phyloP scores from a whole-genome alignment of 768 basidiomycete genomes.

The Lactifluus echinatus region DNA sequence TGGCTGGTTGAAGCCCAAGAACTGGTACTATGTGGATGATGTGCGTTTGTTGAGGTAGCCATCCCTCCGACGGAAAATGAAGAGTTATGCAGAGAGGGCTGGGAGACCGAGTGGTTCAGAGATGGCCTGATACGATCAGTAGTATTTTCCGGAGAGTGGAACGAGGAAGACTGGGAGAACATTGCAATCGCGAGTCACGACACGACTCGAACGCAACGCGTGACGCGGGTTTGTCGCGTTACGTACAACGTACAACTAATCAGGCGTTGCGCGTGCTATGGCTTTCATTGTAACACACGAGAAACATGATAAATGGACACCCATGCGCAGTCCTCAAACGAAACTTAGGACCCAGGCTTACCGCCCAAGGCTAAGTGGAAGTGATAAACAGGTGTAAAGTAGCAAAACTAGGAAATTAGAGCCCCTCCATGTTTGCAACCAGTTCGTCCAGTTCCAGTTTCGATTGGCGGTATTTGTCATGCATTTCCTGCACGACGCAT shows the following conservation, averaged over 20 bases:
- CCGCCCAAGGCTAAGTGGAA: not conserved
- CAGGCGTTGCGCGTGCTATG: too few relatives aligned
- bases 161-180: slow-evolving; percentile 15
- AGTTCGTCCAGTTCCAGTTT: slow-evolving; percentile 83
- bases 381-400: not conserved
- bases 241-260: too few relatives aligned
- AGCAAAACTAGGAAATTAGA: not conserved
- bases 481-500: slow-evolving; percentile 45
- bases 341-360: not conserved
- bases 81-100: slow-evolving; percentile 24
- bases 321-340: not conserved
- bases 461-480: slow-evolving; percentile 59
- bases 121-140: slow-evolving; percentile 7
- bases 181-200: not conserved
- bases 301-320: not conserved
- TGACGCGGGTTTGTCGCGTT: not conserved
- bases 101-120: slow-evolving; percentile 19
- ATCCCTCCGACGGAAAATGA: slow-evolving; percentile 55
- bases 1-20: slow-evolving; percentile 46
- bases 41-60: slow-evolving; percentile 37
- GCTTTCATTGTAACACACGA: not conserved
- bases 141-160: slow-evolving; percentile 6
- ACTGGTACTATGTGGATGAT: slow-evolving; percentile 41
- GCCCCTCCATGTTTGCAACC: slow-evolving; percentile 57
- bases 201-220: not conserved